Evolutionary conservation across 352 stramenopile species (phyloP), one percentile per base, ranked within the genome.

Genomic region (Globisporangium spiculum): DNA sequence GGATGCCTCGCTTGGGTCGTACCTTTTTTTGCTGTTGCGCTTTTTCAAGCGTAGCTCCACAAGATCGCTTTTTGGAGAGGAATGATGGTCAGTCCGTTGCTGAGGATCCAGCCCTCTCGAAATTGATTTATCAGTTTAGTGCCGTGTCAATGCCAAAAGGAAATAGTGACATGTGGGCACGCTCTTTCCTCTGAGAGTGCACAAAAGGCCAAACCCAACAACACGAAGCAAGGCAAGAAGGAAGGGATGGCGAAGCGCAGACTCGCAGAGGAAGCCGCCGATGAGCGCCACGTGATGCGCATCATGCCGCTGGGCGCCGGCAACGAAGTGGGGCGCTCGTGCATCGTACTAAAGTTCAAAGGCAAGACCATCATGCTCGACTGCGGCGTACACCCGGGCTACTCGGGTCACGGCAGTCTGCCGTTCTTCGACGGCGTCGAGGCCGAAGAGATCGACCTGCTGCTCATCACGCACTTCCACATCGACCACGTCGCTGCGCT

Each of bases 401-500:
- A 98, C 79, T 98, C 97, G 57, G 97, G 98, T 22, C 92, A 99
- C 80, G 96, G 97, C 54, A 97, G 96, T 48, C 72, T 99, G 68
- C 97, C 98, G n/a, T 99, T 98, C 82, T 98, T 99, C 60, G 97
- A 99, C 80, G 92, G 89, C 56, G 96, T 99, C 41, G 94, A 99
- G 76, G 89, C 91, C 48, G 90, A 97, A 44, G 88, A 97, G 77
- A 96, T 98, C 63, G 98, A 99, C 75, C 78, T 99, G 58, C 77
- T 99, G 60, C 80, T 99, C 32, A 97, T 99, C 59, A 99, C 97
- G 59, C 98, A 99, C 76, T 99, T 99, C 81, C 98, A 99, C 82
- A 94, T 99, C 62, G 98, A 99, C 80, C 98, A 99, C 79, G 98
- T 98, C 9, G 98, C 97, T 2, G 97, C 93, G n/a, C 71, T 99